Base-by-base conservation (phyloP, 768 basidiomycete species). In the Suillus subalutaceus region DNA sequence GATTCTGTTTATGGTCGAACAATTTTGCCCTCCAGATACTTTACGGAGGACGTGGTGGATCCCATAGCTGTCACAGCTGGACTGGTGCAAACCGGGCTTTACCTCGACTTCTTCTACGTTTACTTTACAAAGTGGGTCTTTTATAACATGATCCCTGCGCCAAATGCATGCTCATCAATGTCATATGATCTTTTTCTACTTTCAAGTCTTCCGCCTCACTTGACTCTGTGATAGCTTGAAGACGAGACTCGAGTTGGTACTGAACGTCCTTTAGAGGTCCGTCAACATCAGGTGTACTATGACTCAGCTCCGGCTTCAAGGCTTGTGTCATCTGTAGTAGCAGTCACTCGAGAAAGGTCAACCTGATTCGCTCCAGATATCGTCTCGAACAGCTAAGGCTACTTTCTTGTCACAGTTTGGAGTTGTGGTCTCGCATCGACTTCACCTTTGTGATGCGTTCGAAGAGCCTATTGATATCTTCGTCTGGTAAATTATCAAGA, bases 371-470 rank as follows among this genome's bases (percentile, higher is more conserved):
- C 94, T 94, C 94, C 94, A 96, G 16, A 93, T 78, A 71, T 96
- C 94, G 71, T 96, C 93, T 18, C 87, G 86, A 72, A 91, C 91
- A n/a, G 72, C 92, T 93, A 52, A 93, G 84, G 74, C 93, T 94
- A 72, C 93, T 95, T 73, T 96, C 95, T 6, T 95, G 94, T 7
- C 95, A 86, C n/a, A 89, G 84, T 69, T 91, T 92, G 55, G 84
- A 83, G 68, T 90, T 87, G 67, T 93, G 89, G 69, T 93, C 91
- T 18, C 93, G 90, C 84, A 94, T 85, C 18, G 89, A 90, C 79
- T 95, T 94, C 61, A 94, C 93, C 74, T 92, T 93, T 41, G 94
- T 90, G 73, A 99, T 97, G 80, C 95, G 93, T 79, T 98, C 93
- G 76, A 90, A 98, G 37, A 97, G 82, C 71, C 92, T 94, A 82